Evolutionary conservation across 1,284 basidiomycete species (phyloP).

Genomic region (Takashimella koratensis): DNA sequence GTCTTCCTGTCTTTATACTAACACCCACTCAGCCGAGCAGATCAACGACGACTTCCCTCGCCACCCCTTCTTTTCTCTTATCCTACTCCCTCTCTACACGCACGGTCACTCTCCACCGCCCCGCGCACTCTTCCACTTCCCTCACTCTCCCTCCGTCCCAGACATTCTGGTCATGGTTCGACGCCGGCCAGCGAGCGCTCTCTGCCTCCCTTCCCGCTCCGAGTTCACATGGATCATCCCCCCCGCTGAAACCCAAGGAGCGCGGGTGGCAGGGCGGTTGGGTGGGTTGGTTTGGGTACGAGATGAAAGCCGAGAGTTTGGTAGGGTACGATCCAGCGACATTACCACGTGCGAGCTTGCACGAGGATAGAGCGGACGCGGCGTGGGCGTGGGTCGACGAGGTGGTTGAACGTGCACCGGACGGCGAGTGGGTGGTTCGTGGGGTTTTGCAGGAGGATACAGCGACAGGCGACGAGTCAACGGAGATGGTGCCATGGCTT

Average conservation of each 20-base stretch:
- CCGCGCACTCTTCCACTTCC: not conserved
- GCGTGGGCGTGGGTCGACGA: constrained; percentile 49
- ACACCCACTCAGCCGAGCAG: constrained; percentile 30
- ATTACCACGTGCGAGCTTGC: constrained; percentile 7
- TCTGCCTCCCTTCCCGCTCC: not conserved
- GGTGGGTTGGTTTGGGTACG: constrained; percentile 56
- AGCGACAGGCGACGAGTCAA: constrained; percentile 1
- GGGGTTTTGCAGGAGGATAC: not conserved
- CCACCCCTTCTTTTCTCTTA: constrained; percentile 39
- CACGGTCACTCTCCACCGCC: constrained; percentile 28
- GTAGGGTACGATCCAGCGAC: constrained; percentile 28
- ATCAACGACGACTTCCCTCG: constrained; percentile 43
- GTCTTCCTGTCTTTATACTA: not conserved
- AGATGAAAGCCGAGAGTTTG: constrained; percentile 55
- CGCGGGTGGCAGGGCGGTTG: constrained; percentile 52
- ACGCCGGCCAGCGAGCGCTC: constrained; percentile 26
- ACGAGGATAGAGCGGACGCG: constrained; percentile 34
- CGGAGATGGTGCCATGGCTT: constrained; percentile 37
- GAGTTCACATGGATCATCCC: constrained; percentile 1
- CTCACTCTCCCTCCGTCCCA: constrained; percentile 17
- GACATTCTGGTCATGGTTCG: constrained; percentile 47
- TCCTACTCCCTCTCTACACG: constrained; percentile 41
- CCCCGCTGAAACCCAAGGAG: not conserved
- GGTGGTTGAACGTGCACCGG: constrained; percentile 47
- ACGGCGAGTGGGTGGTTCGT: constrained; percentile 49